Conservation (phyloP, 2,329 filamentous ascomycete genomes). For the Lasiodiplodia citricola region DNA sequence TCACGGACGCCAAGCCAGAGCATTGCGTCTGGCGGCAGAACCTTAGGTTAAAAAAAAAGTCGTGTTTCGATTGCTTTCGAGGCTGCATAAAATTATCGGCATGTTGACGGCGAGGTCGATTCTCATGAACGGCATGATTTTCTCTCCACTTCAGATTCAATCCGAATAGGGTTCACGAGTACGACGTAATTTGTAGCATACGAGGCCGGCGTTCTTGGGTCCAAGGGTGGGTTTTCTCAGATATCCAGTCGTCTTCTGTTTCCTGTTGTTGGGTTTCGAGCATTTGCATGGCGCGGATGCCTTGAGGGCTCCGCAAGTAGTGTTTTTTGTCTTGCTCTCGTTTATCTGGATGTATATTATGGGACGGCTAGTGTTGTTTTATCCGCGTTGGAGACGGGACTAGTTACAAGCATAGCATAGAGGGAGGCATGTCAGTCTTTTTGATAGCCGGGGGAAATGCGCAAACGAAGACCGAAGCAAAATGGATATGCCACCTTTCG, state of each 20-base stretch:
- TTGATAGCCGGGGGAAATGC: background rate
- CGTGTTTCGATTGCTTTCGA: conserved; percentile 20
- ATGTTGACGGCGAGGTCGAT: conserved; percentile 1
- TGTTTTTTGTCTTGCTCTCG: conserved; percentile 6
- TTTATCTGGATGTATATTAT: conserved; percentile 23
- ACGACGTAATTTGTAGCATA: conserved; percentile 27
- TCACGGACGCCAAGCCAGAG: conserved; percentile 43
- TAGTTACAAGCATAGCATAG: conserved; percentile 21
- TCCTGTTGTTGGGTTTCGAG: conserved; percentile 23
- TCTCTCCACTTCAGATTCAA: conserved; percentile 20
- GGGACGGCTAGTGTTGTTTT: conserved; percentile 18
- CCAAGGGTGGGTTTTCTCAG: conserved; percentile 20
- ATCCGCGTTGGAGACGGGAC: conserved; percentile 16
- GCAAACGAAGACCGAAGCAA: conserved; percentile 5
- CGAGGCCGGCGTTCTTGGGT: conserved; percentile 23
- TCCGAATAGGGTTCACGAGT: conserved; percentile 16
- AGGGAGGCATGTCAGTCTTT: conserved; percentile 19
- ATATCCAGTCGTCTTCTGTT: conserved; percentile 25
- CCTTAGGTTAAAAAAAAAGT: conserved; percentile 41
- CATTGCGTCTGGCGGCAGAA: conserved; percentile 46
- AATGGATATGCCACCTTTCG: conserved; percentile 21
- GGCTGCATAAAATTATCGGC: conserved; percentile 5
- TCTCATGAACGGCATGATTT: conserved; percentile 27
- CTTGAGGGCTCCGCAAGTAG: conserved; percentile 5
- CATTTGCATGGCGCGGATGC: conserved; percentile 24